These are phyloP conservation scores for Tetrahymena malaccensis DNA, from an alignment of 73 alveolate genomes.

Conservation along the genomic window DNA sequence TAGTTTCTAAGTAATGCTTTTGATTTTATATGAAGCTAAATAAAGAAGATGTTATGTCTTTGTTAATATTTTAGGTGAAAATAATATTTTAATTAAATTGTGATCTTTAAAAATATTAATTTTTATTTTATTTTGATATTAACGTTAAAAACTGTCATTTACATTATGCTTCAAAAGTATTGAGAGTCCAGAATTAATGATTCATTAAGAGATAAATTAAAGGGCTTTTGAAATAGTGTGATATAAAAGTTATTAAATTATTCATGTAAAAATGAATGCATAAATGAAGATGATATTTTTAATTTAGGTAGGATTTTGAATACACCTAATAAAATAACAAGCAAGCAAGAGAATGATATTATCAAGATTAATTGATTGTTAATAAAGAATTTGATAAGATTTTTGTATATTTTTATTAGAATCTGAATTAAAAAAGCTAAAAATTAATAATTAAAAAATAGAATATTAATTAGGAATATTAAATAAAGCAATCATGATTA, in stretches of 20 bases:
- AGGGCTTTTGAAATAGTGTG: background rate
- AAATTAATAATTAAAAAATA: background rate
- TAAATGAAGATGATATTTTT: background rate
- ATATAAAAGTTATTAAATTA: background rate
- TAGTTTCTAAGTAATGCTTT: no score
- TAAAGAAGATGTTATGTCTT: no score
- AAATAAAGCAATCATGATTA: background rate
- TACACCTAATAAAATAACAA: no score
- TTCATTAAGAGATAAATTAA: background rate
- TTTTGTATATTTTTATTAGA: background rate
- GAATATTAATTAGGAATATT: constrained; percentile 1
- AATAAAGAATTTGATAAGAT: background rate
- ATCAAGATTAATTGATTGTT: background rate
- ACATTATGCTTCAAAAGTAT: background rate
- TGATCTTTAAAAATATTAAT: no score
- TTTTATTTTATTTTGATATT: background rate
- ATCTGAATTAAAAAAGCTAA: background rate
- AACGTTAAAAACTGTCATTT: background rate
- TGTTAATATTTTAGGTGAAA: no score
- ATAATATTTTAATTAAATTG: no score
- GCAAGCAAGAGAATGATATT: background rate
- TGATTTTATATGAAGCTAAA: no score
- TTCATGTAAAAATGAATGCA: background rate
- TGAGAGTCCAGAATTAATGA: background rate
- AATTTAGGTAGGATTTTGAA: background rate